Evolutionary conservation across 192 early-diverging fungal species (phyloP), one percentile per base, ranked within the genome.

Genomic region (Coemansia sp.): DNA sequence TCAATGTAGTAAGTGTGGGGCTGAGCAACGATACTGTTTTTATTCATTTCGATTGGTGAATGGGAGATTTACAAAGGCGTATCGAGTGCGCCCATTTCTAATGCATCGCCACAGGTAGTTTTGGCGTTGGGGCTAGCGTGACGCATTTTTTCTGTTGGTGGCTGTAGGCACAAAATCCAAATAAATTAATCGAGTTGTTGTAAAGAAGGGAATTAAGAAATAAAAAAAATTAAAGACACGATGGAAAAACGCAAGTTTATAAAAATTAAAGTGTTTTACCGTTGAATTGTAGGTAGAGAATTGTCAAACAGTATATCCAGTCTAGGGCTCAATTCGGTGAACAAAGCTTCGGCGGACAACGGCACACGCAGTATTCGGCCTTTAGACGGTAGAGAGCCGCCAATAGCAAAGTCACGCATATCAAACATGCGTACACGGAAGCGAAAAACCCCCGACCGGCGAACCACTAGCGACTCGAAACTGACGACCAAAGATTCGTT

Each of bases 361-460:
- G 42, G 21, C 29, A 32, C 29, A 44, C 11, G 19, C 19, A n/a
- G 7, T 3, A 19, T 9, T 12, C 14, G 26, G 10, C 3, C 4
- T 14, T 29, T 24, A n/a, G 46, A 24, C 46, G 24, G 27, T 8
- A 27, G 46, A 0, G 46, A 27, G 3, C 26, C 46, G 3, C 26
- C 46, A 1, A 50, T 15, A 4, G 46, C 12, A 14, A 50, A 22
- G 8, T 61, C 48, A 17, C 60, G 50, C 10, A 80, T 53, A 36
- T 70, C 62, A 26, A 73, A 74, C 37, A 65, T 46, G 19, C 63
- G 54, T 8, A 57, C 52, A 5, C 60, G 67, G 15, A 80, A 42
- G 34, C 70, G 64, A 38, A 67, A 80, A 1, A 21, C 7, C 0
- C 76, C 76, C 3, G 76, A 24, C 4, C 61, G 53, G 12, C 32